A percentile compares a stretch with the other conserved stretches of the same genome.
Evolutionary conservation across 73 alveolate species (phyloP).

Genomic region (Paramecium caudatum): DNA sequence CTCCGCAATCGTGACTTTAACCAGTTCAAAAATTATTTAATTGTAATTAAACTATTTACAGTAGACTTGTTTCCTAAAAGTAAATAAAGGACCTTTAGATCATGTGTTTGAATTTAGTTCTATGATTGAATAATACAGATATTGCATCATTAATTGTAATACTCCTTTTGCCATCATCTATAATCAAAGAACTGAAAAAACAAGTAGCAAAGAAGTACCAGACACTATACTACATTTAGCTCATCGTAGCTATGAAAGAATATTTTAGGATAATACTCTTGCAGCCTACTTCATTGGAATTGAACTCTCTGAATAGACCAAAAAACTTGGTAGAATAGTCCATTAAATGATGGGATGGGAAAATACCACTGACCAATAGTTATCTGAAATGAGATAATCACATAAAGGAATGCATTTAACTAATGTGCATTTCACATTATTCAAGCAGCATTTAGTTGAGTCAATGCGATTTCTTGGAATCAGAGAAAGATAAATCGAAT

Average conservation of each 20-base stretch:
- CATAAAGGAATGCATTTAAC: conserved; percentile 56
- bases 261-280: conserved; percentile 17
- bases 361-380: neutral
- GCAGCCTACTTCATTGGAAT: conserved; percentile 25
- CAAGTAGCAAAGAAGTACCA: neutral
- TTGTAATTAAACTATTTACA: neutral
- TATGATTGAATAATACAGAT: conserved; percentile 20
- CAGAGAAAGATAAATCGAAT: conserved; percentile 47
- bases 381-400: neutral
- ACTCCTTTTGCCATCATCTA: conserved; percentile 33
- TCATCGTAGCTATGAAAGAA: neutral
- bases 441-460: conserved; percentile 16
- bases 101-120: conserved; percentile 18
- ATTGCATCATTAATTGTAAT: neutral
- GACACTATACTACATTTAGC: neutral
- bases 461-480: conserved; percentile 41
- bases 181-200: conserved; percentile 10
- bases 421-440: conserved; percentile 50
- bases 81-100: neutral
- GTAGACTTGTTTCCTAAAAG: conserved; percentile 26
- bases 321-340: conserved; percentile 24
- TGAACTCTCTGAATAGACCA: neutral
- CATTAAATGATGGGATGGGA: conserved; percentile 53
- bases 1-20: conserved; percentile 17
- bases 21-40: conserved; percentile 36